Evolutionary conservation across 306 rosid species (phyloP).

Genomic region (Cicer bijugum): DNA sequence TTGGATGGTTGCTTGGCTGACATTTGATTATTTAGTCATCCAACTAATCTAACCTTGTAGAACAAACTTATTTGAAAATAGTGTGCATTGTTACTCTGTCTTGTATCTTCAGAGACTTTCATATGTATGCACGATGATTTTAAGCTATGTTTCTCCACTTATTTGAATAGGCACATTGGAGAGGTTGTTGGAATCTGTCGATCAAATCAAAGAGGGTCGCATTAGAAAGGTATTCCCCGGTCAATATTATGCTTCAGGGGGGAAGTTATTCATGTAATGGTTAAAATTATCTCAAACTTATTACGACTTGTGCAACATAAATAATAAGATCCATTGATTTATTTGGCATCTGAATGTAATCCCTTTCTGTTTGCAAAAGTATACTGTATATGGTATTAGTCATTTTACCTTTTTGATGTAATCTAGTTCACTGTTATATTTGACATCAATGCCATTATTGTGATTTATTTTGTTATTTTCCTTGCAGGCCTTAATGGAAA

Average conservation of each 20-base stretch:
- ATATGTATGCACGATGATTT: neutral
- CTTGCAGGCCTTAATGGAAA: constrained; percentile 72
- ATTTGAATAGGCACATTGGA: constrained; percentile 72
- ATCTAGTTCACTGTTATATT: constrained; percentile 23
- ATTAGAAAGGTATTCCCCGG: constrained; percentile 67
- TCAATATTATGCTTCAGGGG: constrained; percentile 15
- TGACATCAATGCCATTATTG: constrained; percentile 15
- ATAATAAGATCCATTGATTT: constrained; percentile 38
- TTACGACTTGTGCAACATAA: constrained; percentile 30
- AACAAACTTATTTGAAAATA: constrained; percentile 17
- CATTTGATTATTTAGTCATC: constrained; percentile 36
- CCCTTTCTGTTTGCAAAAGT: neutral
- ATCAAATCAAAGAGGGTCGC: constrained; percentile 83
- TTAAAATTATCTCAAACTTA: constrained; percentile 32
- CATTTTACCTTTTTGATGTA: constrained; percentile 18
- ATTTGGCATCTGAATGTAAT: constrained; percentile 34
- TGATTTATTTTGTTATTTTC: constrained; percentile 39
- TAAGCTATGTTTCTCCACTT: constrained; percentile 39
- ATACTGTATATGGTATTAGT: neutral
- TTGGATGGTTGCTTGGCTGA: constrained; percentile 29
- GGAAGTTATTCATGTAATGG: constrained; percentile 18
- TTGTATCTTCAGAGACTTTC: constrained; percentile 29
- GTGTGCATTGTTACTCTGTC: constrained; percentile 17
- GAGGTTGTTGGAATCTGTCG: constrained; percentile 74
- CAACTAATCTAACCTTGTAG: constrained; percentile 30